These are phyloP conservation scores for Lactarius vividus DNA, from an alignment of 768 basidiomycete species.

Conservation along the genomic window DNA sequence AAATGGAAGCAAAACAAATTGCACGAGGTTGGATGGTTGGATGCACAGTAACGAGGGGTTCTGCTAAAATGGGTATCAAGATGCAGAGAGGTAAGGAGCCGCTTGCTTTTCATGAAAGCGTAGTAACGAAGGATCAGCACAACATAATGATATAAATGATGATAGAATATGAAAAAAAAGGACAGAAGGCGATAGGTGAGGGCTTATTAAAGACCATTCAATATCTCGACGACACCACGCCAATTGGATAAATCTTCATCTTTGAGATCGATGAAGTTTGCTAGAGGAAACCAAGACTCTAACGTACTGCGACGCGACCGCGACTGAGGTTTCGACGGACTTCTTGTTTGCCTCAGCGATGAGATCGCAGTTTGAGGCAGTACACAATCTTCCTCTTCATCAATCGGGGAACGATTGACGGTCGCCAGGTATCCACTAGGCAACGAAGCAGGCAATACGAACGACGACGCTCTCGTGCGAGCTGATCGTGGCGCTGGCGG, in stretches of 20 bases:
- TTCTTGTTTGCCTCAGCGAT: slow-evolving; percentile 3
- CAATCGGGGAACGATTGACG: neutral
- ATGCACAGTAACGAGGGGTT: neutral
- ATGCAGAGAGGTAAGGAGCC: neutral
- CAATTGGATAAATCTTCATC: slow-evolving; percentile 49
- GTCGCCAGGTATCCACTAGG: neutral
- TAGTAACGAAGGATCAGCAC: slow-evolving; percentile 6
- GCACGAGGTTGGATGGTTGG: neutral
- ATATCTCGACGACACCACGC: slow-evolving; percentile 63
- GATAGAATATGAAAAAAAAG: neutral
- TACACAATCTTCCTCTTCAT: slow-evolving; percentile 26
- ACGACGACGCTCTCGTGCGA: slow-evolving; percentile 14
- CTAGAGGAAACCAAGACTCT: slow-evolving; percentile 53
- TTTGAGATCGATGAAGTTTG: slow-evolving; percentile 64
- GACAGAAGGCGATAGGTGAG: neutral
- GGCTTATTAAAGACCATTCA: slow-evolving; percentile 22
- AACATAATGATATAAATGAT: slow-evolving; percentile 8
- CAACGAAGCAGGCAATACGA: slow-evolving; percentile 14
- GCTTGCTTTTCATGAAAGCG: slow-evolving; percentile 1
- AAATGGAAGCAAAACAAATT: slow-evolving; percentile 13
- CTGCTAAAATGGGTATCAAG: slow-evolving; percentile 7
- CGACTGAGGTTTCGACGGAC: slow-evolving; percentile 26
- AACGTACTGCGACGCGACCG: slow-evolving; percentile 43
- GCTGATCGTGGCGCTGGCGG: slow-evolving; percentile 20
- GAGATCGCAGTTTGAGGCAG: slow-evolving; percentile 3